Conservation (phyloP, 2,329 filamentous ascomycete genomes). For the Hypoxylon sp. region DNA sequence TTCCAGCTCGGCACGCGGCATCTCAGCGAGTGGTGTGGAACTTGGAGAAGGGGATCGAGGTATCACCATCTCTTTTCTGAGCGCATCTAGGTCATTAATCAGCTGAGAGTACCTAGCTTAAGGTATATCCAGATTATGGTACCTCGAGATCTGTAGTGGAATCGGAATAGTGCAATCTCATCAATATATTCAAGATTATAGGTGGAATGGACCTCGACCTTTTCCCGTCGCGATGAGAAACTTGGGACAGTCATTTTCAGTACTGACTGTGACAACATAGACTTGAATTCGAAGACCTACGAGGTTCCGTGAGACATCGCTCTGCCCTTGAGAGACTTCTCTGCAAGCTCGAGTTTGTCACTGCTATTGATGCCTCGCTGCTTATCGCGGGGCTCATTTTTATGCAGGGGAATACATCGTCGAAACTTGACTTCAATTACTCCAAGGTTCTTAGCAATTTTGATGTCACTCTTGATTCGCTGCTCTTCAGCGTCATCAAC, state of each 20-base stretch:
- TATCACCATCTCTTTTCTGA: constrained; percentile 49
- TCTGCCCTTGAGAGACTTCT: constrained; percentile 51
- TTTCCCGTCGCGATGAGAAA: constrained; percentile 5
- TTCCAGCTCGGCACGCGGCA: constrained; percentile 45
- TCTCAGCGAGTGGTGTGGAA: constrained; percentile 25
- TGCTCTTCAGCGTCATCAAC: constrained; percentile 41
- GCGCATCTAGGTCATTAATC: constrained; percentile 42
- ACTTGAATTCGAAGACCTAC: constrained; percentile 44
- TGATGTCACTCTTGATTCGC: constrained; percentile 40
- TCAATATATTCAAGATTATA: constrained; percentile 20
- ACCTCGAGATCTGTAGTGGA: constrained; percentile 52
- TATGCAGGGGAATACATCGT: too few species aligned
- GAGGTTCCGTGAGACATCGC: constrained; percentile 50
- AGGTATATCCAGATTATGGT: neutral
- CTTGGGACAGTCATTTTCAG: constrained; percentile 20
- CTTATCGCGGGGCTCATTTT: too few species aligned
- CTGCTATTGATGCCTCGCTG: neutral
- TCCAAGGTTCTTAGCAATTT: constrained; percentile 43
- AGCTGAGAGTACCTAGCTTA: neutral
- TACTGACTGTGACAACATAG: too few species aligned
- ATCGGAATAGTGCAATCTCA: constrained; percentile 46
- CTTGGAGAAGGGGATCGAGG: constrained; percentile 43
- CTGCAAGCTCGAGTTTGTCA: constrained; percentile 43
- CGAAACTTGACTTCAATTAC: constrained; percentile 42
- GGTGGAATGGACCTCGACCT: neutral